Percentiles rank a stretch among this genome's conserved stretches.
Evolutionary conservation across 2,329 filamentous ascomycete species (phyloP).

Genomic region (Monosporascus sp.): DNA sequence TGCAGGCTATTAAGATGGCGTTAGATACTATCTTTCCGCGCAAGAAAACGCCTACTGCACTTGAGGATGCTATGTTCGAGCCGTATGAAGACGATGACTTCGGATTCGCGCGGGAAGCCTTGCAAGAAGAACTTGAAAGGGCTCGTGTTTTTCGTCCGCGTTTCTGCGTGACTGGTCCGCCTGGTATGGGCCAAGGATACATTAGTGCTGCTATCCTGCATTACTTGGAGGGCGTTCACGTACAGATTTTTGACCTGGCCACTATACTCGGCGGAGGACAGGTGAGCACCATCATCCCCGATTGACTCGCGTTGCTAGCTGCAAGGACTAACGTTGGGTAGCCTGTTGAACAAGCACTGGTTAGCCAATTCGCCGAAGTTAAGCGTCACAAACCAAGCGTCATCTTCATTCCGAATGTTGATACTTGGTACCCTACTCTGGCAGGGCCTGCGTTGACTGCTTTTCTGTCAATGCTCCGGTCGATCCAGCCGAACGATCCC

Average conservation of each 20-base stretch:
- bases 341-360: conserved; percentile 80
- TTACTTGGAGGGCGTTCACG: conserved; percentile 87
- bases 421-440: conserved; percentile 72
- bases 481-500: conserved; percentile 84
- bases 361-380: conserved; percentile 86
- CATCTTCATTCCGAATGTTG: conserved; percentile 87
- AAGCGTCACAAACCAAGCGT: conserved; percentile 93
- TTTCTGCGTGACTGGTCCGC: conserved; percentile 72
- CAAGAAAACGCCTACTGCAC: conserved; percentile 78
- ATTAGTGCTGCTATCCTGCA: conserved; percentile 79
- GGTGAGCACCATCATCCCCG: conserved; percentile 37
- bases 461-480: conserved; percentile 75
- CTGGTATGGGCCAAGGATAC: conserved; percentile 93
- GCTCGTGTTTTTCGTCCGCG: conserved; percentile 85
- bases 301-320: neutral
- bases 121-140: conserved; percentile 74
- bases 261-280: conserved; percentile 80
- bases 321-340: conserved; percentile 26
- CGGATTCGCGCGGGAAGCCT: conserved; percentile 77
- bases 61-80: conserved; percentile 91
- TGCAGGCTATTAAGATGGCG: conserved; percentile 61
- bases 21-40: conserved; percentile 76
- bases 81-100: conserved; percentile 75
- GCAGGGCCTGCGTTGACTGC: conserved; percentile 66
- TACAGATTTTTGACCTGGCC: conserved; percentile 89